Evolutionary conservation across 176 grass and related monocot species (phyloP).

Genomic region (Leersia perrieri): DNA sequence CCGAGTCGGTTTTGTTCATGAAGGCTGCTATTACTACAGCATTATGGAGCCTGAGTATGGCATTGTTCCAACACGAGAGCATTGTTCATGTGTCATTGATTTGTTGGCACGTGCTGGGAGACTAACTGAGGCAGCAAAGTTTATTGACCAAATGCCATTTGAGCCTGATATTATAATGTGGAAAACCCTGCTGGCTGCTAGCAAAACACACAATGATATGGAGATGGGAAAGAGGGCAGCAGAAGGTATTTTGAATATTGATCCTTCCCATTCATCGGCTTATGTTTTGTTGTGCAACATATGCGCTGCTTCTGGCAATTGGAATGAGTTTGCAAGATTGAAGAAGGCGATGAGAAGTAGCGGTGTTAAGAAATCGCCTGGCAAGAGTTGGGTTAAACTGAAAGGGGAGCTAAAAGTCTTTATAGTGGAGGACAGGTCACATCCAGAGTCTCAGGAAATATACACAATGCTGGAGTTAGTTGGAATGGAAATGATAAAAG

Average conservation of each 20-base stretch:
- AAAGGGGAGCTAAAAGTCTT: constrained; percentile 73
- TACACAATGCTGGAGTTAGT: constrained; percentile 70
- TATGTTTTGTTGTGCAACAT: constrained; percentile 88
- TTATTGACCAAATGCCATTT: constrained; percentile 70
- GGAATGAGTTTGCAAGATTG: constrained; percentile 63
- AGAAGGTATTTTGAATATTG: constrained; percentile 62
- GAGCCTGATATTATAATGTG: constrained; percentile 71
- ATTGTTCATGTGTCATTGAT: constrained; percentile 81
- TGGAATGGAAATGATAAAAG: constrained; percentile 63
- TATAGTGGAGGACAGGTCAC: constrained; percentile 69
- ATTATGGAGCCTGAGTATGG: constrained; percentile 63
- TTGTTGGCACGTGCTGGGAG: constrained; percentile 78
- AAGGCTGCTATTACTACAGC: constrained; percentile 73
- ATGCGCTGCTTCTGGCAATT: constrained; percentile 84
- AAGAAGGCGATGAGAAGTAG: constrained; percentile 63
- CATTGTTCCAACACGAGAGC: constrained; percentile 59
- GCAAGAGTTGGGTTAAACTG: constrained; percentile 84
- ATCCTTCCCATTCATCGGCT: constrained; percentile 56
- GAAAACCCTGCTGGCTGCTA: constrained; percentile 77
- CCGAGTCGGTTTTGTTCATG: constrained; percentile 61
- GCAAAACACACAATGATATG: constrained; percentile 61
- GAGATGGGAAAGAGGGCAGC: constrained; percentile 77
- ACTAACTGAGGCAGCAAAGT: constrained; percentile 64
- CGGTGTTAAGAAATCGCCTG: constrained; percentile 69
- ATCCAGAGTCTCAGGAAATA: constrained; percentile 64